phyloP scores from a whole-genome alignment of 495 filamentous ascomycete genomes.

The Neurospora sp. region DNA sequence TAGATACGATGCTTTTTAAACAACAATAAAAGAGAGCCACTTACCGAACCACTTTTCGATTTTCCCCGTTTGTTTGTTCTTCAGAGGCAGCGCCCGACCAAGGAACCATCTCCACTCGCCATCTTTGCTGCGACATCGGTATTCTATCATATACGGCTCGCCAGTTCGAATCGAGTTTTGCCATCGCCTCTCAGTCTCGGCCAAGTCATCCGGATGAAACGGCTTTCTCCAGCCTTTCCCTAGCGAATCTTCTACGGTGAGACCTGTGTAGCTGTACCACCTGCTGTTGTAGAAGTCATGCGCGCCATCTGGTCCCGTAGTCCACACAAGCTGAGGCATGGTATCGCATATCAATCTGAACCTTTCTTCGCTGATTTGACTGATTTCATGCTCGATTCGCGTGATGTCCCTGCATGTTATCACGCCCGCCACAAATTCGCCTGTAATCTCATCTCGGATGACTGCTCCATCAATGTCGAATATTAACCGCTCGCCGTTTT shows the following conservation, averaged over 20 bases:
- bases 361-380: constrained; percentile 52
- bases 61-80: constrained; percentile 45
- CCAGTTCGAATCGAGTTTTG: constrained; percentile 49
- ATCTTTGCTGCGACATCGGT: constrained; percentile 50
- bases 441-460: constrained; percentile 46
- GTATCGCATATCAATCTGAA: constrained; percentile 61
- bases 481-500: constrained; percentile 32
- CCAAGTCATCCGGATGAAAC: constrained; percentile 50
- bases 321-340: constrained; percentile 63
- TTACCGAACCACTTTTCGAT: constrained; percentile 66
- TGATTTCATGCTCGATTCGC: constrained; percentile 42
- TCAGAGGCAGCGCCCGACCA: constrained; percentile 51
- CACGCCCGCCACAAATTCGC: constrained; percentile 58
- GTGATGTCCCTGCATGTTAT: constrained; percentile 60
- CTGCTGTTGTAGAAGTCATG: constrained; percentile 58
- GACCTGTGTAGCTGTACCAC: constrained; percentile 64
- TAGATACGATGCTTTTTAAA: background rate
- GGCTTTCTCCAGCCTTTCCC: constrained; percentile 30
- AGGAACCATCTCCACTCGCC: constrained; percentile 67
- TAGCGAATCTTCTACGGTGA: constrained; percentile 41
- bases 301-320: constrained; percentile 45
- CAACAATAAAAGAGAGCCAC: background rate
- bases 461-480: constrained; percentile 52
- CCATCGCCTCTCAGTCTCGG: constrained; percentile 41
- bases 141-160: constrained; percentile 54